Evolutionary conservation across 2,329 filamentous ascomycete genomes (phyloP).

Genomic region (Paradendryphiella salina): DNA sequence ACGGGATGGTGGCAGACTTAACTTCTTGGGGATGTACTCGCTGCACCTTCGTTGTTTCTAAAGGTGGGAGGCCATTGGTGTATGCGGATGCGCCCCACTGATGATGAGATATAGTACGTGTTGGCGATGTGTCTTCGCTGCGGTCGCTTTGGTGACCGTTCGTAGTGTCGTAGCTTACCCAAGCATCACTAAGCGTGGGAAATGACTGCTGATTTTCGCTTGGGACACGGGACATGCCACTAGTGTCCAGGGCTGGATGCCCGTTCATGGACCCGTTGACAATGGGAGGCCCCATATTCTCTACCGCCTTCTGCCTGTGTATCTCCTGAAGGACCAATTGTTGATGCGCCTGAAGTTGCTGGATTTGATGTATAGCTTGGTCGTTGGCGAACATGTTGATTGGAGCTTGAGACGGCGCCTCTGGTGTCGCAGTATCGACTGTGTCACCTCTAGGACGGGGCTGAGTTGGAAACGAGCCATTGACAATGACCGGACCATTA

Average conservation of each 20-base stretch:
- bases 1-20: slow-evolving; percentile 48
- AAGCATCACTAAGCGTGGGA: slow-evolving; percentile 31
- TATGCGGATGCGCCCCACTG: slow-evolving; percentile 38
- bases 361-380: slow-evolving; percentile 32
- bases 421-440: slow-evolving; percentile 28
- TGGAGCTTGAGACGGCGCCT: slow-evolving; percentile 21
- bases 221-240: slow-evolving; percentile 27
- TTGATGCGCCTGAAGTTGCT: slow-evolving; percentile 37
- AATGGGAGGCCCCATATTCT: slow-evolving; percentile 25
- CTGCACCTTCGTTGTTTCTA: slow-evolving; percentile 53
- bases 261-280: slow-evolving; percentile 35
- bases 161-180: slow-evolving; percentile 33
- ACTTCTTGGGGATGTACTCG: slow-evolving; percentile 42
- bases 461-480: slow-evolving; percentile 46
- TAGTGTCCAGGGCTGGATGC: slow-evolving; percentile 21
- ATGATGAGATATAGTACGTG: slow-evolving; percentile 31
- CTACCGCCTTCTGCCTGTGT: slow-evolving; percentile 35
- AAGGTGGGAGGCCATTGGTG: slow-evolving; percentile 36
- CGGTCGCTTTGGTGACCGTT: slow-evolving; percentile 30
- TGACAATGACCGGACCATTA: slow-evolving; percentile 46
- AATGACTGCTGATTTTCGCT: slow-evolving; percentile 36
- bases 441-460: slow-evolving; percentile 31
- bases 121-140: slow-evolving; percentile 37
- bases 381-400: slow-evolving; percentile 34
- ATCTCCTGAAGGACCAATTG: slow-evolving; percentile 40